phyloP scores from a whole-genome alignment of 148 eudicot genomes.

The Rhododendron molle region DNA sequence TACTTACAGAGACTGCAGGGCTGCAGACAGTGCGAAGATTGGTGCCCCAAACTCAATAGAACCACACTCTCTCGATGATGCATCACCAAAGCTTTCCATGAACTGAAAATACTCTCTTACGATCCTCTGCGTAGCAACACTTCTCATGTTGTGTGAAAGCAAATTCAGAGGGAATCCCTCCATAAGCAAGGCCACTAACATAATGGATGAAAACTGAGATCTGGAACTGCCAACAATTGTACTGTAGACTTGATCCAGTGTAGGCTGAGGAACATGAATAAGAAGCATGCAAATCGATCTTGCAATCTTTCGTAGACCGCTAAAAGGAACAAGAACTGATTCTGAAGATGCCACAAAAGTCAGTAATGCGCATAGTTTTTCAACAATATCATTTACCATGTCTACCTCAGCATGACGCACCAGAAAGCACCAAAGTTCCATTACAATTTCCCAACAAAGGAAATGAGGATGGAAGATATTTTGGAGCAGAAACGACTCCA shows the following conservation, averaged over 20 bases:
- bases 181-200: slow-evolving; percentile 60
- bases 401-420: slow-evolving; percentile 67
- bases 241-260: slow-evolving; percentile 58
- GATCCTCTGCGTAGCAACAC: slow-evolving; percentile 45
- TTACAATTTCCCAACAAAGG: slow-evolving; percentile 70
- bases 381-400: slow-evolving; percentile 41
- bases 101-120: slow-evolving; percentile 54
- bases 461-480: slow-evolving; percentile 82
- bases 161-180: slow-evolving; percentile 79
- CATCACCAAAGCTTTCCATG: slow-evolving; percentile 42
- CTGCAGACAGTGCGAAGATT: slow-evolving; percentile 57
- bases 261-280: slow-evolving; percentile 35
- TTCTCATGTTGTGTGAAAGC: slow-evolving; percentile 52
- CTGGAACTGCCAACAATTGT: slow-evolving; percentile 33
- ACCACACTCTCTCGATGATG: slow-evolving; percentile 25
- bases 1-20: slow-evolving; percentile 71
- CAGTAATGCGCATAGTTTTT: slow-evolving; percentile 63
- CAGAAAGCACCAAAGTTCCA: slow-evolving; percentile 85
- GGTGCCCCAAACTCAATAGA: slow-evolving; percentile 49
- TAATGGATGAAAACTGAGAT: slow-evolving; percentile 36
- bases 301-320: slow-evolving; percentile 59
- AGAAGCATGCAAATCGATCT: slow-evolving; percentile 66
- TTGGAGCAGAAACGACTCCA: slow-evolving; percentile 59
- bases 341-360: slow-evolving; percentile 43
- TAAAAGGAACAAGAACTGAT: slow-evolving; percentile 37